phyloP scores from a whole-genome alignment of 148 eudicot genomes.

The Nyssa sinensis region DNA sequence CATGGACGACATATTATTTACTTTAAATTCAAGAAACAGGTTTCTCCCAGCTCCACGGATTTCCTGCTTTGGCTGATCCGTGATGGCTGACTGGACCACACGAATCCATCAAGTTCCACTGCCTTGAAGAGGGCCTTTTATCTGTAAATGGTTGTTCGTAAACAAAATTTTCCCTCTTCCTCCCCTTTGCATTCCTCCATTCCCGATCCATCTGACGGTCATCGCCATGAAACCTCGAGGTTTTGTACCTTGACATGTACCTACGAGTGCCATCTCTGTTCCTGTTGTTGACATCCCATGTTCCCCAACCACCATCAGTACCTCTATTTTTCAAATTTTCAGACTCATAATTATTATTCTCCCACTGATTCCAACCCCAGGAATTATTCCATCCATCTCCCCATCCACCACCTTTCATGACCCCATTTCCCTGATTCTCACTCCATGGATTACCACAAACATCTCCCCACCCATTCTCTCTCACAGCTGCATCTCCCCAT shows the following conservation, averaged over 20 bases:
- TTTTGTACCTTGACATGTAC: slow-evolving; percentile 45
- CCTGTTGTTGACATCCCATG: slow-evolving; percentile 14
- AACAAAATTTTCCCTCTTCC: slow-evolving; percentile 10
- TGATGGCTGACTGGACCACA: slow-evolving; percentile 10
- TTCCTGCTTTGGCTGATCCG: background rate
- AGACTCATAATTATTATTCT: background rate
- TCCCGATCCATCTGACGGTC: slow-evolving; percentile 9
- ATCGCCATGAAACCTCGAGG: slow-evolving; percentile 32
- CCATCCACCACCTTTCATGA: slow-evolving; percentile 18
- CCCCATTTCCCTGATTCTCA: slow-evolving; percentile 9
- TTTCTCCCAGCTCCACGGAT: slow-evolving; percentile 14
- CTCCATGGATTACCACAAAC: slow-evolving; percentile 18
- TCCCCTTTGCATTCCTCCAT: slow-evolving; percentile 14
- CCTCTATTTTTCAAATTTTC: slow-evolving; percentile 1
- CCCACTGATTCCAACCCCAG: slow-evolving; percentile 11
- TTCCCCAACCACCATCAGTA: slow-evolving; percentile 13
- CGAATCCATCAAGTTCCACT: slow-evolving; percentile 12
- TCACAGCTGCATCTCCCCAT: background rate
- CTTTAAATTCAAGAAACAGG: slow-evolving; percentile 9
- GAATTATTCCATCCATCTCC: slow-evolving; percentile 16
- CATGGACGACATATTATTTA: background rate
- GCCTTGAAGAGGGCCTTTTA: background rate
- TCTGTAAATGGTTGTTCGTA: slow-evolving; percentile 8
- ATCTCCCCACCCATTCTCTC: slow-evolving; percentile 11
- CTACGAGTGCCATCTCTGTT: slow-evolving; percentile 24